phyloP scores from a whole-genome alignment of 108 stramenopile genomes.

The Pelagomonas calceolata region DNA sequence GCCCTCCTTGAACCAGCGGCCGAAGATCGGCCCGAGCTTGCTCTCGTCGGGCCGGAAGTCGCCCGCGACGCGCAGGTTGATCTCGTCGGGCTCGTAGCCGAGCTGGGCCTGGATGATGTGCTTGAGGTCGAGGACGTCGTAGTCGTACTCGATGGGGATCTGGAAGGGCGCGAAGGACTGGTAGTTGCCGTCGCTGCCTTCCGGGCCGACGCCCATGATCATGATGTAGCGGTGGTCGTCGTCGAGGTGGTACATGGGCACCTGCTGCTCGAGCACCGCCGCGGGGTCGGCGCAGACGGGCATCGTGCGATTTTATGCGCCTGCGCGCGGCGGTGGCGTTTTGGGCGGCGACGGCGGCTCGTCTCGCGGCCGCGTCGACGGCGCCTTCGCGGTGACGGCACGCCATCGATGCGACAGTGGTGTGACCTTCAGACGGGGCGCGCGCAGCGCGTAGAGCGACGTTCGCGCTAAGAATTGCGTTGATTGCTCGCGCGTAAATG shows the following conservation, averaged over 20 bases:
- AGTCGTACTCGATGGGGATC: constrained; percentile 1
- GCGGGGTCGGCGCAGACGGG: not conserved
- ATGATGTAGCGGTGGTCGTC: not conserved
- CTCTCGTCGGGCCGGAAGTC: not conserved
- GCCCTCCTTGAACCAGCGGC: constrained; percentile 1
- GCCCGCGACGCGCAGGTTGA: not conserved
- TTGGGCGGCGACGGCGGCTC: no score
- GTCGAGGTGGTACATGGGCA: constrained; percentile 3
- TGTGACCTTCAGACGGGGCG: no score
- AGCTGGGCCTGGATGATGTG: not conserved
- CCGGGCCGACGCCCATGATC: not conserved
- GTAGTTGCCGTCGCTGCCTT: not conserved
- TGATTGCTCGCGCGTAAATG: no score
- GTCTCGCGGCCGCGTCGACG: no score
- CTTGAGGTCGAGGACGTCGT: not conserved
- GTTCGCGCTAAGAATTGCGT: no score
- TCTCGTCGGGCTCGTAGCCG: not conserved
- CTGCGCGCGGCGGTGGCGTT: no score
- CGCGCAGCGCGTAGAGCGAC: no score
- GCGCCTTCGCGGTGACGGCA: no score
- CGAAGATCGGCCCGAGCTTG: not conserved
- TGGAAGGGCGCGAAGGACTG: not conserved
- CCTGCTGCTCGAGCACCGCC: not conserved
- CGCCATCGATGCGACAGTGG: no score
- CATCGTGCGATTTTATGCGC: no score